Evolutionary conservation across 148 eudicot species (phyloP).

Genomic region (Spergularia marina): DNA sequence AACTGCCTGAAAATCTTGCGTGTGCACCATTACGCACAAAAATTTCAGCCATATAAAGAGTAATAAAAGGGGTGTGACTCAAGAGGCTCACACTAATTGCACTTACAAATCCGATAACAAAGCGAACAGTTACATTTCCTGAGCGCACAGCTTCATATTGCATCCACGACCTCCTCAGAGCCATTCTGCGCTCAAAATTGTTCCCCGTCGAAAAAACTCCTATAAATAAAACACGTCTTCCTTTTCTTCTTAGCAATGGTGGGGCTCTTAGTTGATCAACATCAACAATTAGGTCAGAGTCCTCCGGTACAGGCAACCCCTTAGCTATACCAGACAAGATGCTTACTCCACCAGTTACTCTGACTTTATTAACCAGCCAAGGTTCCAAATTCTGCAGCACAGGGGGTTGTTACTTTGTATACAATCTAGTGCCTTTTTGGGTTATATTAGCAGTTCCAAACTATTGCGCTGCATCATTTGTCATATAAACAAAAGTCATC

Average conservation of each 20-base stretch:
- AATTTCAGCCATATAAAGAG: background rate
- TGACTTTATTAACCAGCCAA: constrained; percentile 75
- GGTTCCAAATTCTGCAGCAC: constrained; percentile 84
- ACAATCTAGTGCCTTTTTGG: background rate
- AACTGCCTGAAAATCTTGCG: background rate
- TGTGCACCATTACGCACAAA: background rate
- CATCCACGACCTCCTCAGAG: constrained; percentile 95
- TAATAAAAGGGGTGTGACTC: background rate
- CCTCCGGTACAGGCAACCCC: constrained; percentile 80
- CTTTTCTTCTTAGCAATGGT: constrained; percentile 38
- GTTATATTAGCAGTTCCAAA: background rate
- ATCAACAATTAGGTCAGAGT: constrained; percentile 51
- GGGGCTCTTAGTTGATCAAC: constrained; percentile 65
- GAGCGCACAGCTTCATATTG: constrained; percentile 82
- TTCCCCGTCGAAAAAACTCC: constrained; percentile 90
- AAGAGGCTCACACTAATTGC: background rate
- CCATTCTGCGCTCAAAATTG: constrained; percentile 95
- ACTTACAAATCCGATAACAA: constrained; percentile 89
- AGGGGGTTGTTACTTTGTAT: background rate
- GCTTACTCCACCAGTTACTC: constrained; percentile 61
- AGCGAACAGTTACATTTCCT: constrained; percentile 79
- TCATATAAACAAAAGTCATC: constrained; percentile 1
- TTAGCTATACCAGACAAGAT: constrained; percentile 65
- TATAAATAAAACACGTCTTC: constrained; percentile 53
- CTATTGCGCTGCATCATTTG: background rate